These are phyloP conservation scores for Cryptococcus sp. DNA, from an alignment of 1,284 basidiomycete species.

Conservation along the genomic window DNA sequence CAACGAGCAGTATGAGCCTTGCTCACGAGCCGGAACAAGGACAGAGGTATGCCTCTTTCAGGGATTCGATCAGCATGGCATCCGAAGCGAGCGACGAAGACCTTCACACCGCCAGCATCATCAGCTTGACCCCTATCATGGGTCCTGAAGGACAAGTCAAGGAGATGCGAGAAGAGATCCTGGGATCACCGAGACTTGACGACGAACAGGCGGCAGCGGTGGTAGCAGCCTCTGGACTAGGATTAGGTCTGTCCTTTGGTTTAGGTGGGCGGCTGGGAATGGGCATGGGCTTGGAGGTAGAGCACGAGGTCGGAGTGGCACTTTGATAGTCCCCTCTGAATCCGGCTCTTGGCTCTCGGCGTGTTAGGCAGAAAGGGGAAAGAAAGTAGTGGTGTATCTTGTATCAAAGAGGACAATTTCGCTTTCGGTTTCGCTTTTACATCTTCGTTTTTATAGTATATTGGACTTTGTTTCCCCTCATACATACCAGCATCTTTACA, in stretches of 20 bases:
- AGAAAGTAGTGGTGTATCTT: too few relatives aligned
- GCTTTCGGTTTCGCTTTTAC: too few relatives aligned
- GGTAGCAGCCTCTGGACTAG: constrained; percentile 5
- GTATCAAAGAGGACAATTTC: too few relatives aligned
- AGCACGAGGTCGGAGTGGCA: constrained; percentile 25
- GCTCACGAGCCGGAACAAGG: background rate
- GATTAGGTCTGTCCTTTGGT: constrained; percentile 9
- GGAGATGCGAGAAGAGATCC: constrained; percentile 20
- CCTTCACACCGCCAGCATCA: constrained; percentile 44
- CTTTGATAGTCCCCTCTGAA: constrained; percentile 5
- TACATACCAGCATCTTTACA: too few relatives aligned
- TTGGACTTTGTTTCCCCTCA: too few relatives aligned
- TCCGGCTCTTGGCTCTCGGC: too few relatives aligned
- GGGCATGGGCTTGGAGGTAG: constrained; percentile 7
- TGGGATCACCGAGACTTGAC: constrained; percentile 2
- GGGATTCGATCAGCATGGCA: constrained; percentile 31
- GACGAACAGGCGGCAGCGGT: constrained; percentile 13
- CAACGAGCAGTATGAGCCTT: background rate
- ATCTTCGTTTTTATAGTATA: too few relatives aligned
- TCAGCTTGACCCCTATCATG: constrained; percentile 34
- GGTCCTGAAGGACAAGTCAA: constrained; percentile 11
- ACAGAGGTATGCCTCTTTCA: constrained; percentile 1
- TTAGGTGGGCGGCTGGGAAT: constrained; percentile 8
- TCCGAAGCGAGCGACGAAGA: constrained; percentile 47
- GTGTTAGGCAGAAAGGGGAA: too few relatives aligned